Conservation (phyloP, 169 alveolate genomes). For the Plasmodium cynomolgi region DNA sequence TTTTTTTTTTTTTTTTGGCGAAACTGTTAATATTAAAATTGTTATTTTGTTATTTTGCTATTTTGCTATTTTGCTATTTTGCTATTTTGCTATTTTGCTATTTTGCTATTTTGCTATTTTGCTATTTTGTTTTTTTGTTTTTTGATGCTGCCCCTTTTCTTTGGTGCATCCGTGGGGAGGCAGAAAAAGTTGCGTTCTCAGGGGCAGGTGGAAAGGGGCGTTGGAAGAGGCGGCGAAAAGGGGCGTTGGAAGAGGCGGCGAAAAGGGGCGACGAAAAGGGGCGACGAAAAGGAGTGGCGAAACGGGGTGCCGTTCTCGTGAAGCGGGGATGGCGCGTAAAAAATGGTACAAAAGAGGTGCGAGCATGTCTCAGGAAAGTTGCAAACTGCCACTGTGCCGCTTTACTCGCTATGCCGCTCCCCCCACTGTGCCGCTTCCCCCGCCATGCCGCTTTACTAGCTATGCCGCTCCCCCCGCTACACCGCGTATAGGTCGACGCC, state of each 20-base stretch:
- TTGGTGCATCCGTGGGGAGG: not conserved
- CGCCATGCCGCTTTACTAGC: too few species aligned
- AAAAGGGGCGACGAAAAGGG: too few species aligned
- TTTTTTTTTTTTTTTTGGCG: not conserved
- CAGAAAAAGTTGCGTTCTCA: not conserved
- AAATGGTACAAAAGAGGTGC: not conserved
- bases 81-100: not conserved
- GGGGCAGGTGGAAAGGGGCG: not conserved
- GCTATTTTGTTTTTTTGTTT: not conserved
- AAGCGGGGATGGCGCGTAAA: not conserved
- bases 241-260: not conserved
- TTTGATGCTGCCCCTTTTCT: not conserved
- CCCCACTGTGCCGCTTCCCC: not conserved
- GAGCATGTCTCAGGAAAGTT: not conserved
- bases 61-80: not conserved
- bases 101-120: not conserved
- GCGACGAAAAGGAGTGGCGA: too few species aligned
- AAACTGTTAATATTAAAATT: not conserved
- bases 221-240: not conserved
- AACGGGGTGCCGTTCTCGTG: not conserved
- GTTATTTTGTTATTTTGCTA: not conserved
- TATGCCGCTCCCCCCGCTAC: not conserved
- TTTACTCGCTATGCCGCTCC: too few species aligned
- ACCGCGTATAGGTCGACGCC: conserved; percentile 24
- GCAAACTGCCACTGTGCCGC: not conserved